Evolutionary conservation across 192 early-diverging fungal genomes (phyloP).

Genomic region (Hyaloraphidium curvatum): DNA sequence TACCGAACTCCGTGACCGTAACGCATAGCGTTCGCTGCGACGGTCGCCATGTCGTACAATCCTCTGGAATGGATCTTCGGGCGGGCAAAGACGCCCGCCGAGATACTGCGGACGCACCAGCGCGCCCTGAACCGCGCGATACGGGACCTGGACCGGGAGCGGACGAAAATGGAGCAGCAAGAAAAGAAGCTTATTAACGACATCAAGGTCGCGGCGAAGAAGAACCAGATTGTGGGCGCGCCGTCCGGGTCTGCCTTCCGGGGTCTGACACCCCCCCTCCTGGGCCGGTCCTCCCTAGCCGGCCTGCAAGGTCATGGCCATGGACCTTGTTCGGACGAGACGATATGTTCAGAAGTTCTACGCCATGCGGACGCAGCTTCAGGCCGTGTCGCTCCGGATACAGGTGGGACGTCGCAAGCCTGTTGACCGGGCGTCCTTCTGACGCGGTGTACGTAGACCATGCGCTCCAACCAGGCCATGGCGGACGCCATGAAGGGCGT

Average conservation of each 20-base stretch:
- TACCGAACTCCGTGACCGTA: too few species aligned
- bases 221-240: constrained; percentile 61
- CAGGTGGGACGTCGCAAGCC: constrained; percentile 30
- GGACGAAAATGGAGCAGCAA: constrained; percentile 69
- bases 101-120: constrained; percentile 80
- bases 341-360: constrained; percentile 90
- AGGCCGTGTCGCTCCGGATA: constrained; percentile 70
- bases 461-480: constrained; percentile 92
- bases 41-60: too few species aligned
- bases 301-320: constrained; percentile 91
- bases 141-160: constrained; percentile 79
- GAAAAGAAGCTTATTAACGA: constrained; percentile 91
- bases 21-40: too few species aligned
- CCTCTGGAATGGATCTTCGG: neutral
- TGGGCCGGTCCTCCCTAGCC: neutral
- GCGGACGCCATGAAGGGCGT: constrained; percentile 86
- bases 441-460: constrained; percentile 27
- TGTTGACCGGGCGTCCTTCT: neutral
- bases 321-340: constrained; percentile 87
- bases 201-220: constrained; percentile 81
- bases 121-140: constrained; percentile 69
- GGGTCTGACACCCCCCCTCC: neutral
- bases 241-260: neutral
- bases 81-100: constrained; percentile 54
- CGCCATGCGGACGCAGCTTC: constrained; percentile 84